Base-by-base conservation (phyloP, 352 stramenopile genomes). In the Phytophthora podocarpi region DNA sequence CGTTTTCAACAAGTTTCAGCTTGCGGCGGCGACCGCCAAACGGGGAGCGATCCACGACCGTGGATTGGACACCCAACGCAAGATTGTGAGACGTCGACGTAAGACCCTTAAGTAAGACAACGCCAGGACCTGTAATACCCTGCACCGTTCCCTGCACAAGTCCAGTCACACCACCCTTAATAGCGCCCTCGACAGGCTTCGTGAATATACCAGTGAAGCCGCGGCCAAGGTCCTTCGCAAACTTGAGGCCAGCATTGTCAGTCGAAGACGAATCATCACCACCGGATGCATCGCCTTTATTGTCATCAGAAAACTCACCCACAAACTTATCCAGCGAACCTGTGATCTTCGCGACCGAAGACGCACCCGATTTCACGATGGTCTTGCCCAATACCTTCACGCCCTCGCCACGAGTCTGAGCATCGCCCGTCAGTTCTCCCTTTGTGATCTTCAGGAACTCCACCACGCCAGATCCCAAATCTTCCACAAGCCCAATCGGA, bases 381-480 rank as follows among this genome's bases (percentile, higher is more conserved):
- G 85, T 96, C 59, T 96, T 94, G 8, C 87, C 87, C 1, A 96
- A 55, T 2, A 96, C 82, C 61, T 94, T 94, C 9, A 96, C 87
- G 59, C 87, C 87, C 60, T 96, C 85, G 13, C 87, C 87, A 42
- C 87, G 81, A 13, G 87, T 96, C 40, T 96, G 82, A 8, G 85
- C 78, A 48, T 92, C 85, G 3, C 87, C 87, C n/a, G 78, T 72
- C 10, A 96, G 53, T 43, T 96, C 87, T 23, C 86, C 83, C 64
- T 91, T 93, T n/a, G 87, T 96, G 51, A 96, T 92, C 64, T 94
- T 96, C 23, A 96, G 43, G 53, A 96, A 96, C 37, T 93, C 84
- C 4, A 94, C 77, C 10, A 96, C 82, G 36, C 87, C 87, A n/a
- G 83, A 93, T 4, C 87, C 87, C 26, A 96, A 72, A 50, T 96